phyloP scores from a whole-genome alignment of 225 moss, liverwort and hornwort species.

The Neckera pumila region DNA sequence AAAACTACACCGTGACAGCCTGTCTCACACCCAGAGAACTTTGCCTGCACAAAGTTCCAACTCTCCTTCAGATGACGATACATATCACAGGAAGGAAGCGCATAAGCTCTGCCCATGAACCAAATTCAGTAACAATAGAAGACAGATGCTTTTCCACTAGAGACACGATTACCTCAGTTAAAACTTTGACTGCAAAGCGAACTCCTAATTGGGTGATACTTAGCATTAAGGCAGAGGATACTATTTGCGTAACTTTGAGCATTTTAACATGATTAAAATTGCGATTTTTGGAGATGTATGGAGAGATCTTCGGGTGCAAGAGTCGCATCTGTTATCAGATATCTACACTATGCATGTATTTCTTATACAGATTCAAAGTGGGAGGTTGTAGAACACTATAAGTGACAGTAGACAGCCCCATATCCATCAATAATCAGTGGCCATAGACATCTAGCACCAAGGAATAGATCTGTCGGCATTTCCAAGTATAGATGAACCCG shows the following conservation, averaged over 20 bases:
- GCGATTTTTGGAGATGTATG: neutral
- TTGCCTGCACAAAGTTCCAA: conserved; percentile 54
- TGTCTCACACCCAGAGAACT: conserved; percentile 91
- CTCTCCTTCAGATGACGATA: neutral
- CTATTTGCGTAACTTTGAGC: neutral
- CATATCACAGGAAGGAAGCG: neutral
- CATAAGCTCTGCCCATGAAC: neutral
- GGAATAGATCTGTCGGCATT: neutral
- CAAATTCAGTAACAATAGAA: neutral
- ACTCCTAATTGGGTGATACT: neutral
- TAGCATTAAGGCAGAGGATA: neutral
- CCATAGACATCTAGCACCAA: neutral
- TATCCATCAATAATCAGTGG: neutral
- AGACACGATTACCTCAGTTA: neutral
- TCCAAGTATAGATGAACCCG: neutral
- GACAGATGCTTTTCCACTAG: neutral
- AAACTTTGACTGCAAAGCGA: neutral
- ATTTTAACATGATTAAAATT: neutral
- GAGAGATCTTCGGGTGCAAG: neutral
- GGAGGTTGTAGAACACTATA: neutral
- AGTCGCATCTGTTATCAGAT: neutral
- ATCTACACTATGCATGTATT: neutral
- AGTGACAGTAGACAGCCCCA: neutral
- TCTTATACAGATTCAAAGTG: neutral
- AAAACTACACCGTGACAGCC: conserved; percentile 97